Base-by-base conservation (phyloP, 2,329 filamentous ascomycete genomes). In the Claviceps sp. region DNA sequence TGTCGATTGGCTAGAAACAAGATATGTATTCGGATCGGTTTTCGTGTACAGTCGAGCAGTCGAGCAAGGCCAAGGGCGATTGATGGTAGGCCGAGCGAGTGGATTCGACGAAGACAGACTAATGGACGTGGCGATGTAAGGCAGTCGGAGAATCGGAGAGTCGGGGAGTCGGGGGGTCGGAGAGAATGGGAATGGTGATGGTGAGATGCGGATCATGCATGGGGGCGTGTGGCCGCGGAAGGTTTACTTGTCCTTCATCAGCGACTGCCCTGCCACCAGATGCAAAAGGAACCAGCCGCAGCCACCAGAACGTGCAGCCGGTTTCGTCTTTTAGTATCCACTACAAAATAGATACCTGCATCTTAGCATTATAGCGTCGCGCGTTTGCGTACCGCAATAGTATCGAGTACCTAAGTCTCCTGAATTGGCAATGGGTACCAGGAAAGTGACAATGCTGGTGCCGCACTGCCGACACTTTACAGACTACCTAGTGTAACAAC, bases 121-220 rank as follows among this genome's bases (percentile, higher is more conserved):
- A 42, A 26, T 22, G n/a, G 37, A 50, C 22, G 50, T 46, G 51
- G 20, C 50, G 47, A 44, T 29, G 47, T 29, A 13, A 44, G 17
- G 44, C 29, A 38, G 37, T 47, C 47, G 44, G 22, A 45, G 20
- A 34, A 52, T 47, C 50, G 53, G 50, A 52, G 50, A 34, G 29
- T 34, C 29, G 29, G 29, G 29, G 9, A 11, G 29, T 34, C 29
- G 29, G 29, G 29, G 9, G 9, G 29, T 34, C 9, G 29, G 29
- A 34, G 29, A 34, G 29, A 34, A 34, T 34, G 29, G 29, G 50
- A 44, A 48, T 47, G 53, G 29, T 44, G 44, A 26, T 23, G 42
- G 5, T 36, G 36, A 36, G 40, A 47, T 50, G 44, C 36, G 47
- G 51, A 52, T 52, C 40, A 29, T 42, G 36, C 46, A 50, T 50